These are phyloP conservation scores for Posidonia australis DNA, from an alignment of 106 monocot species.

Conservation along the genomic window DNA sequence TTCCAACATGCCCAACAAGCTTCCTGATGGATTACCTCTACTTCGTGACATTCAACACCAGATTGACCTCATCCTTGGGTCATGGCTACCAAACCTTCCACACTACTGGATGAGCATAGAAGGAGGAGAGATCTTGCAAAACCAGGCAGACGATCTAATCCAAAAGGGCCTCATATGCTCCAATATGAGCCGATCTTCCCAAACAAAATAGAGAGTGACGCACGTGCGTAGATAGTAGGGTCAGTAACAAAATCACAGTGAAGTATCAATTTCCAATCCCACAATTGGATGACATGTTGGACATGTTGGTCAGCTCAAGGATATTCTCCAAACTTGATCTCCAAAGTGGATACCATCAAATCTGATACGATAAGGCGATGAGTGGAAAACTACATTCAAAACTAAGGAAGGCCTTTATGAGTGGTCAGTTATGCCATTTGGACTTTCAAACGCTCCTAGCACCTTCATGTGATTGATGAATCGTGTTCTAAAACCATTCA, in stretches of 20 bases:
- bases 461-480: conserved; percentile 17
- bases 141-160: neutral
- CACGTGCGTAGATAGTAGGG: conserved; percentile 7
- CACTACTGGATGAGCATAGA: neutral
- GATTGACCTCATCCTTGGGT: neutral
- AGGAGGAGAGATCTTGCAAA: neutral
- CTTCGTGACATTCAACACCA: neutral
- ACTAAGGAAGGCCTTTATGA: conserved; percentile 11
- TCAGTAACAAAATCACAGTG: conserved; percentile 8
- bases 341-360: conserved; percentile 12
- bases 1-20: neutral
- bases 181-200: conserved; percentile 8
- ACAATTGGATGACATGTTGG: conserved; percentile 4
- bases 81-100: neutral
- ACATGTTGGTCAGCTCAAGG: neutral
- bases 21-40: neutral
- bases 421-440: conserved; percentile 15
- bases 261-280: conserved; percentile 10
- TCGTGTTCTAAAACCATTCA: neutral
- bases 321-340: conserved; percentile 20
- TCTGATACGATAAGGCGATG: neutral
- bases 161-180: neutral
- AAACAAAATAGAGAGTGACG: conserved; percentile 6
- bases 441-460: conserved; percentile 8
- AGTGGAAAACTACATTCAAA: conserved; percentile 22